Evolutionary conservation across 768 basidiomycete species (phyloP), one percentile per base, ranked within the genome.

Genomic region (Astraeus odoratus): DNA sequence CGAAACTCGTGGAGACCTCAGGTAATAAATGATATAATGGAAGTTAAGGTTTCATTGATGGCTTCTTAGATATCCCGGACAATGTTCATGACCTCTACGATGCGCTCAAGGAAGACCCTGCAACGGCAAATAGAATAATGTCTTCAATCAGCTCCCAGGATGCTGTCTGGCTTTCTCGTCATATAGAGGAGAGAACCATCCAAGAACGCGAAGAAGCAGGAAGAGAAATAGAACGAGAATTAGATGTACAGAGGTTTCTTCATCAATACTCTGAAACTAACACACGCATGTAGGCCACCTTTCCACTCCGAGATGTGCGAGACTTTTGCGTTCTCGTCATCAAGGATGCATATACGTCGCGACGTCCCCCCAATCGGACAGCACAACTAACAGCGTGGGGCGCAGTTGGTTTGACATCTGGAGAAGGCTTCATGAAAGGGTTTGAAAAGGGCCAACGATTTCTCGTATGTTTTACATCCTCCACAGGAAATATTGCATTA

Each of bases 351-450:
- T 69, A 71, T 27, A 81, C 78, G 22, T 52, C 57, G 1, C 71
- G 74, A 48, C 68, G 73, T 42, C 71, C 73, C 0, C 67, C 76
- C 7, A 67, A 75, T 48, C 75, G 88, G 40, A 71, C 66, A 1
- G 92, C 82, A 0, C 86, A 88, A 58, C 52, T 97, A 43, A 93
- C 85, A 0, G 75, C 94, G 3, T 93, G 89, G 89, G 88, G 94
- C 55, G 81, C 77, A 2, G 64, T 77, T 3, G 67, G 67, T 10
- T 48, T 85, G 22, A 67, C 65, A 1, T 54, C 69, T n/a, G 66
- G 67, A 19, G 82, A 85, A 50, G 76, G 71, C 4, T 69, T 62
- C n/a, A 56, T 60, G 43, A 57, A 72, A 40, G 71, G 79, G 4
- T 78, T 94, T 49, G 64, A 69, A 35, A 71, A 73, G 24, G 85